Evolutionary conservation across 352 stramenopile species (phyloP).

Genomic region (Phytopythium boreale): DNA sequence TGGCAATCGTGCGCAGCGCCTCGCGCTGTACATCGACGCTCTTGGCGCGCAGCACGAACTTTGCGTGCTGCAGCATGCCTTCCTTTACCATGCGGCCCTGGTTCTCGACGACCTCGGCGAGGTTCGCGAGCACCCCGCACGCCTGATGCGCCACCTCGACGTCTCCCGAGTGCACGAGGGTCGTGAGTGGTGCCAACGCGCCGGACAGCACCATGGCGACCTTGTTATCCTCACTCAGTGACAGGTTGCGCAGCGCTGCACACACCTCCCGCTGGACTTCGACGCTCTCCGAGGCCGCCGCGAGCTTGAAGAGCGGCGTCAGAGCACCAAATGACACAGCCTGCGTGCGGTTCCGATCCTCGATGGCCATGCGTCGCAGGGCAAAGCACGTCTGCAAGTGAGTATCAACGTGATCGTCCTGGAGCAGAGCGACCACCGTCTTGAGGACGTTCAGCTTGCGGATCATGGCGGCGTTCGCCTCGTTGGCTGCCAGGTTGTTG

Average conservation of each 20-base stretch:
- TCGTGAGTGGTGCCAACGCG: slow-evolving; percentile 78
- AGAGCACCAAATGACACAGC: slow-evolving; percentile 93
- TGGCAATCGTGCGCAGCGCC: slow-evolving; percentile 91
- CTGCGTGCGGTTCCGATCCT: slow-evolving; percentile 89
- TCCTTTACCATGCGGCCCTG: slow-evolving; percentile 94
- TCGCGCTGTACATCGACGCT: slow-evolving; percentile 93
- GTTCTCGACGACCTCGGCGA: slow-evolving; percentile 94
- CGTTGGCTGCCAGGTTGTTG: slow-evolving; percentile 92
- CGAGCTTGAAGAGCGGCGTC: slow-evolving; percentile 85
- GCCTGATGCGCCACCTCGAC: slow-evolving; percentile 90
- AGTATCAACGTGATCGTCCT: slow-evolving; percentile 91
- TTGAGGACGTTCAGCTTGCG: slow-evolving; percentile 87
- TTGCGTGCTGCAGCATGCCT: slow-evolving; percentile 94
- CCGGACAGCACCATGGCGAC: slow-evolving; percentile 88
- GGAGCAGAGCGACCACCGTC: slow-evolving; percentile 82
- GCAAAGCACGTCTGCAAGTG: slow-evolving; percentile 92
- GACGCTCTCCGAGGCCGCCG: slow-evolving; percentile 73
- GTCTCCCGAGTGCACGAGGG: slow-evolving; percentile 89
- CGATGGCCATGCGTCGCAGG: slow-evolving; percentile 88
- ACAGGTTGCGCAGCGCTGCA: slow-evolving; percentile 90
- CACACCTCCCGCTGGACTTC: slow-evolving; percentile 93
- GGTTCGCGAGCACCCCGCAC: slow-evolving; percentile 90
- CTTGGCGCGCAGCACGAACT: slow-evolving; percentile 92
- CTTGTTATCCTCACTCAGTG: slow-evolving; percentile 92
- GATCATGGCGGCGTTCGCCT: slow-evolving; percentile 85